Percentiles rank a stretch among this genome's conserved stretches.
These are phyloP conservation scores for Patellaria atrata DNA, from an alignment of 495 filamentous ascomycete species.

Conservation along the genomic window DNA sequence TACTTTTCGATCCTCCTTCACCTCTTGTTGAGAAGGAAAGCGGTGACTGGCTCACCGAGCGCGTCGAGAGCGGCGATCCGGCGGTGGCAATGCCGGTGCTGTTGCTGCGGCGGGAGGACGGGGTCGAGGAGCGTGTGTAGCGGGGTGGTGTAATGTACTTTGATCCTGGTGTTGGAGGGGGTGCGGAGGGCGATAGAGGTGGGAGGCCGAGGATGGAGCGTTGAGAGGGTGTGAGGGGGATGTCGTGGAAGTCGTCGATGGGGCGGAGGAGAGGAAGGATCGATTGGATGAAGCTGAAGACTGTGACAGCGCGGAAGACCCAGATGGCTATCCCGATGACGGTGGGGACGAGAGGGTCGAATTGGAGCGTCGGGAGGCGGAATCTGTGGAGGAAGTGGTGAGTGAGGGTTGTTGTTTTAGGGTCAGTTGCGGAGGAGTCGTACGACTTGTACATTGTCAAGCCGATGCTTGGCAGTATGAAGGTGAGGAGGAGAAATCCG, in stretches of 20 bases:
- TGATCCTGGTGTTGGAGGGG: constrained; percentile 46
- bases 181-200: constrained; percentile 53
- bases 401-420: not conserved
- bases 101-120: constrained; percentile 30
- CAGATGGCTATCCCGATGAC: constrained; percentile 2
- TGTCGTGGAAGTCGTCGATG: constrained; percentile 66
- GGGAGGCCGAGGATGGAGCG: constrained; percentile 71
- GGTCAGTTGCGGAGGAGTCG: not conserved
- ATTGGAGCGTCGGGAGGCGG: not conserved
- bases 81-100: constrained; percentile 1
- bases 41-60: constrained; percentile 37
- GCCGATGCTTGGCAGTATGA: constrained; percentile 1
- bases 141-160: constrained; percentile 74
- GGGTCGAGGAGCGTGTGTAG: constrained; percentile 64
- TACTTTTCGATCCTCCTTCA: constrained; percentile 2
- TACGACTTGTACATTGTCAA: constrained; percentile 1
- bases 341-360: constrained; percentile 3
- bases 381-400: constrained; percentile 10
- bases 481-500: constrained; percentile 7
- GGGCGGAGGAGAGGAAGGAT: constrained; percentile 52
- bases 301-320: constrained; percentile 40
- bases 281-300: constrained; percentile 51
- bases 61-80: constrained; percentile 27
- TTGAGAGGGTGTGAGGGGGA: constrained; percentile 81
- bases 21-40: constrained; percentile 32